A percentile compares a stretch with the other conserved stretches of the same genome.
phyloP scores from a whole-genome alignment of 805 yeast species.

The Kurtzmaniella fragi region DNA sequence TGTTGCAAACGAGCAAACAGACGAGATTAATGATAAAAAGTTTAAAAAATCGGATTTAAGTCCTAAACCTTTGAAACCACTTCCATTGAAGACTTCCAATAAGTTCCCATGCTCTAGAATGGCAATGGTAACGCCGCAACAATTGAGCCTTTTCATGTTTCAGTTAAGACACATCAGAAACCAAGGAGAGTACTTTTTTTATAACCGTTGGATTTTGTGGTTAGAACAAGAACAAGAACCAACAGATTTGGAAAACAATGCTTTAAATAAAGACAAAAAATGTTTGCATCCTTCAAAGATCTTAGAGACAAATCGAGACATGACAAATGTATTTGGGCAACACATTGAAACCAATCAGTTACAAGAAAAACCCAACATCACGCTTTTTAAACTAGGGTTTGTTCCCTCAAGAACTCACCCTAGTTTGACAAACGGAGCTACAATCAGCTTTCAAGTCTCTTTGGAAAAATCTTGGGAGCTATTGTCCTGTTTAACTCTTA shows the following conservation, averaged over 20 bases:
- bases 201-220: constrained; percentile 16
- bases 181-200: constrained; percentile 10
- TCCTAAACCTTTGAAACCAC: not conserved
- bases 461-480: constrained; percentile 6
- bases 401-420: constrained; percentile 11
- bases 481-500: constrained; percentile 6
- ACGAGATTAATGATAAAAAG: not conserved
- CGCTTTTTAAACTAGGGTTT: constrained; percentile 11
- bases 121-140: constrained; percentile 7
- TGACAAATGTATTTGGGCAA: constrained; percentile 1
- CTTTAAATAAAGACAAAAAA: not conserved
- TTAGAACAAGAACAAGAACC: constrained; percentile 3
- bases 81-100: too few relatives aligned
- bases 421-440: constrained; percentile 10
- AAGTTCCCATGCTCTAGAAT: constrained; percentile 14
- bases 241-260: not conserved
- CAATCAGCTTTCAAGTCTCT: constrained; percentile 13
- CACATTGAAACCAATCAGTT: constrained; percentile 2
- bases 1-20: not conserved
- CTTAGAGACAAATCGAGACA: constrained; percentile 11
- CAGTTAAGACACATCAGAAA: constrained; percentile 10
- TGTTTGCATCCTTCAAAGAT: constrained; percentile 3
- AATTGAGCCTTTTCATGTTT: not conserved
- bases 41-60: not conserved
- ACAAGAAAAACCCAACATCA: constrained; percentile 7